Evolutionary conservation across 2,329 filamentous ascomycete species (phyloP).

Genomic region (Alternaria dauci): DNA sequence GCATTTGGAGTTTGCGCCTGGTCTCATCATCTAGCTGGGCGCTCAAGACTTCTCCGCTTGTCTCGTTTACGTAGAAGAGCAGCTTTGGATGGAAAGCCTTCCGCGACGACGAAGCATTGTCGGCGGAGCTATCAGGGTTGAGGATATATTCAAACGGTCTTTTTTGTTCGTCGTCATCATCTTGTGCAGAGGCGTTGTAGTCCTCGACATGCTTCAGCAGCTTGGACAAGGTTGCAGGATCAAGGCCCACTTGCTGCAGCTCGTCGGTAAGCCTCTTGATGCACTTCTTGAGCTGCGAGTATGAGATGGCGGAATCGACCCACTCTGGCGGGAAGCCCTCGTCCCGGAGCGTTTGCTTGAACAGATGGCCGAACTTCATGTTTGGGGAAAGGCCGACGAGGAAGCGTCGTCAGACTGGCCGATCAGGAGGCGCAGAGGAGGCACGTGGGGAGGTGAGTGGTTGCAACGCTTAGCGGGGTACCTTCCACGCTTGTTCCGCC

Average conservation of each 20-base stretch:
- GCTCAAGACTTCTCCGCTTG: conserved; percentile 72
- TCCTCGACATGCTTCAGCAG: conserved; percentile 62
- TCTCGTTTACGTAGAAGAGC: conserved; percentile 72
- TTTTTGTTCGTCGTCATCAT: conserved; percentile 37
- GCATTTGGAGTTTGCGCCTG: conserved; percentile 67
- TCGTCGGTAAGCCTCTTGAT: conserved; percentile 81
- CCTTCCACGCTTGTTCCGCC: conserved; percentile 13
- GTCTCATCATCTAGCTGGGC: conserved; percentile 73
- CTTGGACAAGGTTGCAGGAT: conserved; percentile 72
- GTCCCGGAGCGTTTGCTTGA: conserved; percentile 71
- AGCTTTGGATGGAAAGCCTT: conserved; percentile 70
- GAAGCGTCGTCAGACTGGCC: conserved; percentile 31
- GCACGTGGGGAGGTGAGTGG: conserved; percentile 39
- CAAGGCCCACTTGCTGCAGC: conserved; percentile 74
- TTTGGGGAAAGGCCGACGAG: conserved; percentile 4
- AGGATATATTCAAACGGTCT: conserved; percentile 51
- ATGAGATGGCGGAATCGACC: conserved; percentile 80
- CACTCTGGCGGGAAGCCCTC: conserved; percentile 78
- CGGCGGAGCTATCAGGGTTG: conserved; percentile 21
- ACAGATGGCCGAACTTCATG: conserved; percentile 90
- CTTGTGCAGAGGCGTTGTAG: conserved; percentile 39
- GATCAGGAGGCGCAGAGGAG: conserved; percentile 28
- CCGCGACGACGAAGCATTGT: conserved; percentile 17
- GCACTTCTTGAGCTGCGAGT: conserved; percentile 86
- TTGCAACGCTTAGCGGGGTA: conserved; percentile 23